Evolutionary conservation across 2,329 filamentous ascomycete genomes (phyloP), one percentile per base, ranked within the genome.

Genomic region (Mariannaea sp.): DNA sequence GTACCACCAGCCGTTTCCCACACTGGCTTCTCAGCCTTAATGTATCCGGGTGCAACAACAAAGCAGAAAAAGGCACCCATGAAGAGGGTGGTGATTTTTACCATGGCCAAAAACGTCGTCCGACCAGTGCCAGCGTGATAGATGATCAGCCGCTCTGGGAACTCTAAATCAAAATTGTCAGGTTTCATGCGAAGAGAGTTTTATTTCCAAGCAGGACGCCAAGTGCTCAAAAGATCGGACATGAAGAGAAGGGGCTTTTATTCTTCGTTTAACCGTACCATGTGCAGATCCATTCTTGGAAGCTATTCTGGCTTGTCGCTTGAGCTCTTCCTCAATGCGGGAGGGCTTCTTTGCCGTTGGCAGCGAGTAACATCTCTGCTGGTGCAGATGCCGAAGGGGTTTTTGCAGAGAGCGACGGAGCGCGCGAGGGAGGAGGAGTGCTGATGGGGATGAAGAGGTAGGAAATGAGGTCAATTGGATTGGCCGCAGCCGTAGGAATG

Each of bases 121-220:
- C 83, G 80, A 7, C 80, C 79, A 1, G 83, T 87, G 46, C 90
- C 89, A 47, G 85, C 85, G 72, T 92, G 88, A 71, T 90, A 95
- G 57, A 95, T 81, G 61, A 91, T 79, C 22, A 92, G 67, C 12
- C 75, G 75, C 58, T 83, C 78, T 0, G 84, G 83, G 53, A 80
- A 80, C 27, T 71, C 79, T 83, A 17, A 29, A n/a, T n/a, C 22
- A 24, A 24, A 5, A 24, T 8, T 5, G 22, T 24, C 22, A 24
- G 22, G 8, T 8, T n/a, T n/a, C n/a, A n/a, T n/a, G n/a, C n/a
- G n/a, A n/a, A n/a, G n/a, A n/a, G n/a, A n/a, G n/a, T n/a, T n/a
- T n/a, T n/a, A n/a, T n/a, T n/a, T n/a, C n/a, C n/a, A n/a, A n/a
- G n/a, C n/a, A n/a, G n/a, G n/a, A n/a, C n/a, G n/a, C n/a, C n/a